phyloP scores from a whole-genome alignment of 192 early-diverging fungal genomes.

The Allomyces macrogynus region DNA sequence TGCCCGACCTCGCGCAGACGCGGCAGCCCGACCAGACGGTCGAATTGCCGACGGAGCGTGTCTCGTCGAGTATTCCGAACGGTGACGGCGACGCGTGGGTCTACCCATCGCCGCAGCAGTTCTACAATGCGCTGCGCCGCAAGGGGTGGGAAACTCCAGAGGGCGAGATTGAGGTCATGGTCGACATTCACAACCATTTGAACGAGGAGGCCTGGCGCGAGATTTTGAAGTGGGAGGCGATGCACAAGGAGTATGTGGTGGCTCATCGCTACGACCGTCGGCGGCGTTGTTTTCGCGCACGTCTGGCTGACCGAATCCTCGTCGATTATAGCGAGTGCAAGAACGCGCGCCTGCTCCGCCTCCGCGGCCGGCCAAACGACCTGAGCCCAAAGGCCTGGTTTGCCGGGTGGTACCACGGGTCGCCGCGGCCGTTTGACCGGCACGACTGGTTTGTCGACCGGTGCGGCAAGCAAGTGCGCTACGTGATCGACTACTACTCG shows the following conservation, averaged over 20 bases:
- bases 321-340: slow-evolving; percentile 19
- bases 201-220: slow-evolving; percentile 93
- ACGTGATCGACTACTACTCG: slow-evolving; percentile 83
- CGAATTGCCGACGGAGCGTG: slow-evolving; percentile 57
- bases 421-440: slow-evolving; percentile 53
- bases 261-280: too few relatives aligned
- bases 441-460: slow-evolving; percentile 88
- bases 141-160: slow-evolving; percentile 74
- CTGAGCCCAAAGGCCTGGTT: slow-evolving; percentile 50
- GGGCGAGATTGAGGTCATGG: slow-evolving; percentile 68
- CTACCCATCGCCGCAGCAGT: slow-evolving; percentile 79
- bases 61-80: slow-evolving; percentile 62
- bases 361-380: slow-evolving; percentile 68
- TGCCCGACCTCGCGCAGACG: slow-evolving; percentile 57
- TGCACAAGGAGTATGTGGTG: slow-evolving; percentile 28
- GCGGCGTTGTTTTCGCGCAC: too few relatives aligned
- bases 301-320: not conserved
- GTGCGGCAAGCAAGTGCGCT: slow-evolving; percentile 66
- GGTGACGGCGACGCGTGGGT: slow-evolving; percentile 42
- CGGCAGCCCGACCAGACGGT: slow-evolving; percentile 42
- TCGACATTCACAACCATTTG: slow-evolving; percentile 93
- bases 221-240: slow-evolving; percentile 77
- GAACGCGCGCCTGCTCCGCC: slow-evolving; percentile 47
- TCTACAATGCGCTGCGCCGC: slow-evolving; percentile 64
- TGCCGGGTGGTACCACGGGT: slow-evolving; percentile 21